Evolutionary conservation across 306 rosid genomes (phyloP).

Genomic region (Betula pendula): DNA sequence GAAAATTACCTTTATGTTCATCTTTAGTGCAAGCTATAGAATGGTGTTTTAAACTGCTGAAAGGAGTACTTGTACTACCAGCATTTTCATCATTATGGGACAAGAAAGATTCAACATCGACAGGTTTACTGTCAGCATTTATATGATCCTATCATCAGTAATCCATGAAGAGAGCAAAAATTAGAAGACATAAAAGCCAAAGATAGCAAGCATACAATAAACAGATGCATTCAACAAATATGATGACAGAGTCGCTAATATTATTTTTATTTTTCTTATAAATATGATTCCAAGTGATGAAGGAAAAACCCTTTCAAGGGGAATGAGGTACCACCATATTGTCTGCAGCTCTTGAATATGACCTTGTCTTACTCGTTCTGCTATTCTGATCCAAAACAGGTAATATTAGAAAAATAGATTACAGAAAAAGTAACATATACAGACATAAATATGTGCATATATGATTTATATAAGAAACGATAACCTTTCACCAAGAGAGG

Average conservation of each 20-base stretch:
- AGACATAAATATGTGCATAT: not conserved
- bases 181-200: slow-evolving; percentile 24
- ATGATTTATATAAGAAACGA: not conserved
- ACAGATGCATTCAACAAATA: slow-evolving; percentile 8
- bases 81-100: slow-evolving; percentile 40
- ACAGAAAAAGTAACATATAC: slow-evolving; percentile 2
- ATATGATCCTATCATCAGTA: slow-evolving; percentile 32
- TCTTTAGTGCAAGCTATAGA: slow-evolving; percentile 24
- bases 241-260: slow-evolving; percentile 3
- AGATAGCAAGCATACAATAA: not conserved
- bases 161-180: slow-evolving; percentile 23
- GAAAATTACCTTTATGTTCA: slow-evolving; percentile 39
- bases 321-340: slow-evolving; percentile 34
- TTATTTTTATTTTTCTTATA: not conserved
- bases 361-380: slow-evolving; percentile 34
- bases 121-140: slow-evolving; percentile 28
- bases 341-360: slow-evolving; percentile 22
- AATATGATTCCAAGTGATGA: not conserved
- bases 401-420: slow-evolving; percentile 1
- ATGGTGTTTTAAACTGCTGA: slow-evolving; percentile 36
- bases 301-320: not conserved
- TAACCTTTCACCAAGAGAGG: slow-evolving; percentile 12
- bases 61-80: slow-evolving; percentile 36
- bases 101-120: slow-evolving; percentile 37
- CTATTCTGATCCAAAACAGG: slow-evolving; percentile 29